A percentile compares a stretch with the other conserved stretches of the same genome.
Conservation (phyloP, 2,329 filamentous ascomycete genomes). For the Aspergillus fumigatus region DNA sequence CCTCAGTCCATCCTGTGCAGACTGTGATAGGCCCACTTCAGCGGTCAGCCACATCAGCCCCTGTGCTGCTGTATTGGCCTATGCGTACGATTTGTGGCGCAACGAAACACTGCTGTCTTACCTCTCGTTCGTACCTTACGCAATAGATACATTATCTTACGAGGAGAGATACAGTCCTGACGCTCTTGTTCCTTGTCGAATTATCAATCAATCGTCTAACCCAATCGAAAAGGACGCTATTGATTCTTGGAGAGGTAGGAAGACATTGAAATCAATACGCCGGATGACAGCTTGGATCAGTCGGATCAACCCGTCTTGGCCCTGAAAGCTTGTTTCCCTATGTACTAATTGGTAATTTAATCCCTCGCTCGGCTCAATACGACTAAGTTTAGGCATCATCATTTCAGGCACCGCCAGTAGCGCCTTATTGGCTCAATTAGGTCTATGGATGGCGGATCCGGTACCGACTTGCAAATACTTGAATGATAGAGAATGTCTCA, state of each 20-base stretch:
- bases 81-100: too few species aligned
- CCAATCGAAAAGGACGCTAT: too few species aligned
- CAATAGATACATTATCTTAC: not conserved
- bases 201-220: too few species aligned
- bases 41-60: not conserved
- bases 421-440: too few species aligned
- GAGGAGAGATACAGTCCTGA: too few species aligned
- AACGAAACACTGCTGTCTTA: too few species aligned
- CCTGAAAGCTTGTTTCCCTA: constrained; percentile 9
- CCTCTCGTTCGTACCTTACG: too few species aligned
- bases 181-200: too few species aligned
- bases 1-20: not conserved
- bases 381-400: not conserved
- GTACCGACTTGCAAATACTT: too few species aligned
- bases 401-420: not conserved
- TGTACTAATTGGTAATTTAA: not conserved
- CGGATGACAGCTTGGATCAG: not conserved
- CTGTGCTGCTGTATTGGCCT: not conserved
- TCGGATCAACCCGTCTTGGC: constrained; percentile 22
- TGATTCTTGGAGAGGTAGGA: too few species aligned
- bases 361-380: not conserved
- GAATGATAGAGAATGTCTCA: too few species aligned
- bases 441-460: too few species aligned
- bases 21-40: not conserved
- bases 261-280: not conserved